Conservation (phyloP, 805 yeast species). For the Saccharomyces jurei region DNA sequence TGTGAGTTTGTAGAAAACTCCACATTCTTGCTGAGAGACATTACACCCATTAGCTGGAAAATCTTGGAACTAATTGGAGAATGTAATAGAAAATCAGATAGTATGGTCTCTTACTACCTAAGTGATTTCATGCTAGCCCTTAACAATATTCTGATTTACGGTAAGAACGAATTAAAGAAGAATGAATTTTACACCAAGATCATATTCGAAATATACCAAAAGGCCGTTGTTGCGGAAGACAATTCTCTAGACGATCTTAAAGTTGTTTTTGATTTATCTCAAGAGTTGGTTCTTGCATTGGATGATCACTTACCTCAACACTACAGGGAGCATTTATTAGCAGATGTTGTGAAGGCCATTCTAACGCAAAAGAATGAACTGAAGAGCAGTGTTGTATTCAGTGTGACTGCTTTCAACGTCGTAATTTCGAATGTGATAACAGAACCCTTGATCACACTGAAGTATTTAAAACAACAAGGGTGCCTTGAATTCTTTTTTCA, state of each 20-base stretch:
- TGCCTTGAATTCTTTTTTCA: conserved; percentile 46
- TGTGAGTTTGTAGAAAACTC: conserved; percentile 69
- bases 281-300: conserved; percentile 53
- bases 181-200: conserved; percentile 42
- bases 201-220: conserved; percentile 42
- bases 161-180: conserved; percentile 40
- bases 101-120: conserved; percentile 54
- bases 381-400: conserved; percentile 25
- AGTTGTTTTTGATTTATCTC: conserved; percentile 54
- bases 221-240: conserved; percentile 37
- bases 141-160: conserved; percentile 64
- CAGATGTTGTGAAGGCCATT: conserved; percentile 34
- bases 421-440: conserved; percentile 57
- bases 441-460: conserved; percentile 48
- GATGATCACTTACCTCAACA: conserved; percentile 37
- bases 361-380: conserved; percentile 16
- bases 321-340: conserved; percentile 40
- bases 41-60: conserved; percentile 71
- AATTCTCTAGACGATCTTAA: conserved; percentile 50
- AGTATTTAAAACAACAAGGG: conserved; percentile 38
- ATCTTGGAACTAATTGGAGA: conserved; percentile 45
- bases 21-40: conserved; percentile 49
- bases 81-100: conserved; percentile 30
- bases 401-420: conserved; percentile 39
- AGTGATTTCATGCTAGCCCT: conserved; percentile 72